These are phyloP conservation scores for Podospora australis DNA, from an alignment of 495 filamentous ascomycete species.

Conservation along the genomic window DNA sequence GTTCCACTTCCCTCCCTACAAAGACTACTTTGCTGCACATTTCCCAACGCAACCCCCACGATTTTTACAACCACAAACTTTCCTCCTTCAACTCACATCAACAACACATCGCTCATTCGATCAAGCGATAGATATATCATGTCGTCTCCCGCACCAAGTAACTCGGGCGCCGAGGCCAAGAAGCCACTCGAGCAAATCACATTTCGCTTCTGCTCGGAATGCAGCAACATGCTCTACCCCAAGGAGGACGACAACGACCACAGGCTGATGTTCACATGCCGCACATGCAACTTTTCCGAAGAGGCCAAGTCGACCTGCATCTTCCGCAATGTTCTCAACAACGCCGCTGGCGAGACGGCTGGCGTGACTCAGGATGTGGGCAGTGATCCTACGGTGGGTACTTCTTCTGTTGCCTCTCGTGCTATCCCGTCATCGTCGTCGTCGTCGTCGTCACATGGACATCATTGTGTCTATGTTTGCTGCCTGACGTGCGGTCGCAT, in stretches of 20 bases:
- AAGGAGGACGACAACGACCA: conserved; percentile 69
- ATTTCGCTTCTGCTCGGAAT: conserved; percentile 96
- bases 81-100: background rate
- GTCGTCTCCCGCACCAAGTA: conserved; percentile 55
- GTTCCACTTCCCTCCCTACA: too few species aligned
- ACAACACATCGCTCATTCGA: background rate
- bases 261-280: conserved; percentile 58
- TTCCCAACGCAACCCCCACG: too few species aligned
- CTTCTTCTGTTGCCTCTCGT: conserved; percentile 29
- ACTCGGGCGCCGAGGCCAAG: conserved; percentile 39
- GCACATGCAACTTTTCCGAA: conserved; percentile 86
- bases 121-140: conserved; percentile 29
- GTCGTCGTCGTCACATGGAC: background rate
- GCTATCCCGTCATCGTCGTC: conserved; percentile 9
- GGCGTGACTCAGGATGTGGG: conserved; percentile 95
- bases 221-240: conserved; percentile 96
- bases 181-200: conserved; percentile 69
- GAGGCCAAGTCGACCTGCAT: conserved; percentile 78
- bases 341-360: conserved; percentile 85
- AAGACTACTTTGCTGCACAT: too few species aligned
- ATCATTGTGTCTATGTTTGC: conserved; percentile 8
- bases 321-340: conserved; percentile 85
- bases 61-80: background rate
- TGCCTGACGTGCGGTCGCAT: conserved; percentile 17
- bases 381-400: conserved; percentile 94